Percentiles rank a stretch among this genome's conserved stretches.
Conservation (phyloP, 805 yeast species). For the Saturnispora zaruensis region DNA sequence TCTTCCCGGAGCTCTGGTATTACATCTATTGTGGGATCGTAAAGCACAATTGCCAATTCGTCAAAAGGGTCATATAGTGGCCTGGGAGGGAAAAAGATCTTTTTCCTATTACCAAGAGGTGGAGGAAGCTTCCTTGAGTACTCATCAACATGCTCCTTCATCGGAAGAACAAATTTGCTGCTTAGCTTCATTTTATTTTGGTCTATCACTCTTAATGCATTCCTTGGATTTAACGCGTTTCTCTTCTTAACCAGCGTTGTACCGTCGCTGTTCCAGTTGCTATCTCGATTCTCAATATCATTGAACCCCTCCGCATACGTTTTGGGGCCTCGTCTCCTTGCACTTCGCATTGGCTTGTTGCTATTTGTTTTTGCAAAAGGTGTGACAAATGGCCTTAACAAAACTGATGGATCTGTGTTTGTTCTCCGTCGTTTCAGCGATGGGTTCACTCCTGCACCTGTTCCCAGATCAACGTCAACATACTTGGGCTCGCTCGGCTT, state of each 20-base stretch:
- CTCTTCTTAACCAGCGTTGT: conserved; percentile 25
- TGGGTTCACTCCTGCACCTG: conserved; percentile 61
- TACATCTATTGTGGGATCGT: conserved; percentile 87
- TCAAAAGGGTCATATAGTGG: conserved; percentile 93
- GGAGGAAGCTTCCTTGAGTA: conserved; percentile 56
- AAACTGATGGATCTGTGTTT: conserved; percentile 41
- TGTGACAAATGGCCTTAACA: conserved; percentile 61
- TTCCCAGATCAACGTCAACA: conserved; percentile 41
- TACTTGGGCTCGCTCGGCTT: conserved; percentile 14
- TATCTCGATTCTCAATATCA: conserved; percentile 16
- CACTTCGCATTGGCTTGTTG: conserved; percentile 17
- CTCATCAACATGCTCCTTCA: conserved; percentile 31
- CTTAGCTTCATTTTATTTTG: conserved; percentile 34
- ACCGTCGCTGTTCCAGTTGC: conserved; percentile 16
- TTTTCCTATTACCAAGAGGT: conserved; percentile 74
- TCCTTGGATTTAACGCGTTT: conserved; percentile 56
- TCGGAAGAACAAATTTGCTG: conserved; percentile 54
- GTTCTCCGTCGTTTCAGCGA: conserved; percentile 48
- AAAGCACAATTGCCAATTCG: conserved; percentile 88
- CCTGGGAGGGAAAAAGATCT: conserved; percentile 65
- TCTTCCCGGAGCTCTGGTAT: conserved; percentile 26
- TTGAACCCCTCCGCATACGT: conserved; percentile 33
- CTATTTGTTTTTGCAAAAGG: conserved; percentile 36
- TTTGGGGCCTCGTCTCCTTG: conserved; percentile 28
- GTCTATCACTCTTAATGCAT: conserved; percentile 35